Base-by-base conservation (phyloP, 2,329 filamentous ascomycete species). In the Aureobasidium sp. region DNA sequence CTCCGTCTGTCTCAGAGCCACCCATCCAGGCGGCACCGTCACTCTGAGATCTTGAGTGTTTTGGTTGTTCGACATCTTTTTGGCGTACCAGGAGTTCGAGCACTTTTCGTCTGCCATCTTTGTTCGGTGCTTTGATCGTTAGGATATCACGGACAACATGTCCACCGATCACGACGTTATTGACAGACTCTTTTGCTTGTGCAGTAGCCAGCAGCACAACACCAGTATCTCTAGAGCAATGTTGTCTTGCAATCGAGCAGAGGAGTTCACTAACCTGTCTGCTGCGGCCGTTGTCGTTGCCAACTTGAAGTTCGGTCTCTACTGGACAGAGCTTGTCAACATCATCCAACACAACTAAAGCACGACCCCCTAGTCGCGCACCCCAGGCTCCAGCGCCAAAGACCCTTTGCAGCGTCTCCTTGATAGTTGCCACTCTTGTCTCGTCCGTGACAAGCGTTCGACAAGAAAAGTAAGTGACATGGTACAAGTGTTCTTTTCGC, bases 371-470 rank as follows among this genome's bases (percentile, higher is more conserved):
- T 0, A 93, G 77, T 56, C 91, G 80, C 30, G 91, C 88, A 32
- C 88, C 90, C 93, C 93, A 98, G 37, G 87, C 85, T 3, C 93
- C 93, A 17, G 82, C 79, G 75, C 93, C 89, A 66, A 98, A 97
- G 2, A 95, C 70, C 14, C 89, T 81, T 47, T 81, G 84, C 4
- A 98, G 71, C 0, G 83, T 93, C 63, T 97, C 91, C 64, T 95
- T 96, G 70, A 98, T 88, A 0, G 86, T 88, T 2, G 89, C 86
- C 12, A 96, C 82, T 55, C 91, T 80, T 34, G 85, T 94, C 67
- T 98, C 93, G 56, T 97, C 90, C 1, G 86, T 95, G 24, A 95
- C 85, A 3, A 96, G 76, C 57, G 87, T 90, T 24, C 87, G 81
- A 62, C 91, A 97, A 0, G 89, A 80, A 59, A 95, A 90, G 69